Conservation (phyloP, 1,139 yeast species). For the Yamadazyma buinensis region DNA sequence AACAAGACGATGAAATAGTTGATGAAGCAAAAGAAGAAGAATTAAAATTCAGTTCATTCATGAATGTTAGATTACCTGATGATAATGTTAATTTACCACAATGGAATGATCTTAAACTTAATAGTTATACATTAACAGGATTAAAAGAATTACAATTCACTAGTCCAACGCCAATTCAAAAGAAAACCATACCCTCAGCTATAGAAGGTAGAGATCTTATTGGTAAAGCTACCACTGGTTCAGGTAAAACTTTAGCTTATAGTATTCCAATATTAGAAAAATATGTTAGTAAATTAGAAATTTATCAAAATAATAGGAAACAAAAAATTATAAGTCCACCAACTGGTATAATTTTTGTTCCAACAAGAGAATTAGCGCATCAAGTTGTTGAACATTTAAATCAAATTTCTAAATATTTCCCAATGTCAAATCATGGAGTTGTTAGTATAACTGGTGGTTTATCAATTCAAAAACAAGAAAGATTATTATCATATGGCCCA, state of each 20-base stretch:
- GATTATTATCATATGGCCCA: constrained; percentile 71
- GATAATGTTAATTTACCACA: constrained; percentile 50
- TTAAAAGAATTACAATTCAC: constrained; percentile 54
- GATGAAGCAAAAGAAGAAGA: constrained; percentile 13
- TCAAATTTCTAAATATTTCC: constrained; percentile 56
- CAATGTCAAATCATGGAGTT: constrained; percentile 53
- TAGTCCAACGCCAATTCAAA: constrained; percentile 83
- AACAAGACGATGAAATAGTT: constrained; percentile 4
- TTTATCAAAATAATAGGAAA: constrained; percentile 20
- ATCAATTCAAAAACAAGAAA: constrained; percentile 87
- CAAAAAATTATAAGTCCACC: constrained; percentile 40
- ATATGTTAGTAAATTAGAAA: constrained; percentile 30
- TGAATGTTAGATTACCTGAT: constrained; percentile 33
- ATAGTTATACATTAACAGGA: constrained; percentile 56
- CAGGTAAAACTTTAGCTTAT: constrained; percentile 95
- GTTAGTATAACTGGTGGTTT: constrained; percentile 92
- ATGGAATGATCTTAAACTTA: constrained; percentile 45
- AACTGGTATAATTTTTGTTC: constrained; percentile 81
- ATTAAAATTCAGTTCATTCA: constrained; percentile 20
- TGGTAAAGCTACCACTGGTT: constrained; percentile 97
- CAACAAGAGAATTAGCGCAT: constrained; percentile 94
- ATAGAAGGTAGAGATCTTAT: constrained; percentile 73
- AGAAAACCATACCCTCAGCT: constrained; percentile 70
- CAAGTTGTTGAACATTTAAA: constrained; percentile 84
- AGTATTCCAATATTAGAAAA: constrained; percentile 90